Evolutionary conservation across 208 protist genomes (phyloP).

Genomic region (Tritrichomonas musculus): DNA sequence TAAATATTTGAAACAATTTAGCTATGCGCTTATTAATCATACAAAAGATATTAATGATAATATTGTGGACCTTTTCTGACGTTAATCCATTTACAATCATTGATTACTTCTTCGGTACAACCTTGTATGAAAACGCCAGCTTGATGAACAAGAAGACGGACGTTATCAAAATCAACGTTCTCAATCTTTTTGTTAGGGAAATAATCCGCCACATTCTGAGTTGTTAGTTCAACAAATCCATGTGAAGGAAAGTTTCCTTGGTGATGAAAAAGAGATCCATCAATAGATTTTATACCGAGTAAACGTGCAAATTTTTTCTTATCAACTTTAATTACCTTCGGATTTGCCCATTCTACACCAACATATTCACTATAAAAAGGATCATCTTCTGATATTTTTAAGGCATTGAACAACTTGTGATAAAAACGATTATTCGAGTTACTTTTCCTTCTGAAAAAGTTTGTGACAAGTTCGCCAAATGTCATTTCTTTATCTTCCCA

Average conservation of each 20-base stretch:
- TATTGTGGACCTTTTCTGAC: not conserved
- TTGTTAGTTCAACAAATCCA: not conserved
- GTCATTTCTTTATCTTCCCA: not conserved
- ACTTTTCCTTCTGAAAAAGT: slow-evolving; percentile 28
- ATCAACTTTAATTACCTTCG: not conserved
- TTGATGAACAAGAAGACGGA: not conserved
- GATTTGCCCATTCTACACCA: not conserved
- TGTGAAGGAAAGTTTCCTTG: slow-evolving; percentile 29
- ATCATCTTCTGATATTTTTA: slow-evolving; percentile 21
- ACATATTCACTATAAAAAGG: not conserved
- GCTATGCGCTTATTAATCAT: too few relatives aligned
- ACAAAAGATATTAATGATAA: too few relatives aligned
- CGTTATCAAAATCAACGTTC: slow-evolving; percentile 5
- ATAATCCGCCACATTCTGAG: not conserved
- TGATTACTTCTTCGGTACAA: not conserved
- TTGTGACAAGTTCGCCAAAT: not conserved
- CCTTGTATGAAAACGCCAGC: not conserved
- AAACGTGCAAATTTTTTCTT: slow-evolving; percentile 16
- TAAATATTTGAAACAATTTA: too few relatives aligned
- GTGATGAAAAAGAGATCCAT: slow-evolving; percentile 8
- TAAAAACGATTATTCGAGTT: not conserved
- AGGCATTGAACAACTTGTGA: slow-evolving; percentile 8
- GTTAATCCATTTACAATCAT: slow-evolving; percentile 1
- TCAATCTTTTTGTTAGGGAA: not conserved
- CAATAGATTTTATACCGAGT: not conserved